Base-by-base conservation (phyloP, 441 rosid genomes). In the Aquilaria agallochum region DNA sequence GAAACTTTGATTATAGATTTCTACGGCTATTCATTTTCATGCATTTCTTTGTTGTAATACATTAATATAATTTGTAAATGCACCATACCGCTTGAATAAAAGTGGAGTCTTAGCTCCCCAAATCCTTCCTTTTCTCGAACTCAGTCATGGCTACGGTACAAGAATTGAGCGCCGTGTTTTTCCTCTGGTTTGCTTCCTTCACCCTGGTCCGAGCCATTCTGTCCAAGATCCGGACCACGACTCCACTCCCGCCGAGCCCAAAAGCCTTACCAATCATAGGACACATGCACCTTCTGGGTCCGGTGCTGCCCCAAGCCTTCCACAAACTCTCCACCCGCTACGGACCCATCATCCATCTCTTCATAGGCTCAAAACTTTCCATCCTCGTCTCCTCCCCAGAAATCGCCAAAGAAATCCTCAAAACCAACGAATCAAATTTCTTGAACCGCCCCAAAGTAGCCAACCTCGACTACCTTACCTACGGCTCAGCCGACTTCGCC, bases 401-500 rank as follows among this genome's bases (percentile, higher is more conserved):
- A 51, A 34, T 72, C 1, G 81, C 76, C 1, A 75, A 70, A 67
- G 86, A 78, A 62, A 58, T 81, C 50, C 76, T 76, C 45, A 76
- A 77, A 67, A 68, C 72, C 32, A 72, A 84, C 15, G 92, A 90
- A 69, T 58, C 66, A 31, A 71, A 65, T 66, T 87, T 85, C 77
- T 5, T 82, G 48, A 77, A 79, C 81, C 82, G 89, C 1, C 95
- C 90, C 3, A 78, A 69, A 56, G 54, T 69, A 46, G 72, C 72
- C 48, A 81, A 80, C 53, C 70, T 83, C 34, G 85, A 90, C 61
- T 90, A 78, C 76, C 83, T 87, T 36, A 84, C 92, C 9, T 90
- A 87, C 63, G 88, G 85, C 53, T 79, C 89, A 0, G 62, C 92
- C 0, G 95, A 84, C 71, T 84, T 90, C 55, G 76, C 86, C 34